Conservation (phyloP, 257 asterid species). For the Lantana camara region DNA sequence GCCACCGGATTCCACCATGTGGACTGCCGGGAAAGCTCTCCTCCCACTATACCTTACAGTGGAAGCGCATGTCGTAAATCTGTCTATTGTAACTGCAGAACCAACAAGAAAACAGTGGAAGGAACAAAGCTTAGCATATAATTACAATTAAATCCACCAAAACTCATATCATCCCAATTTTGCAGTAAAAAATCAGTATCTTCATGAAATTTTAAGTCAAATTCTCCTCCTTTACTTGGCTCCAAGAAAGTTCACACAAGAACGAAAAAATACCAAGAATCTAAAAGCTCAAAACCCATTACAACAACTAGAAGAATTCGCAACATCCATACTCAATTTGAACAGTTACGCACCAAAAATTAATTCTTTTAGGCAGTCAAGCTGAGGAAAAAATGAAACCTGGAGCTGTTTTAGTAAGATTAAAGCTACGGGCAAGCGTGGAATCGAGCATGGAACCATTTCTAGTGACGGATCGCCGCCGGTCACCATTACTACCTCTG, state of each 20-base stretch:
- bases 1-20: constrained; percentile 30
- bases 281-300: too few species aligned
- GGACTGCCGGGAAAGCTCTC: constrained; percentile 47
- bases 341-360: constrained; percentile 4
- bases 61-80: constrained; percentile 55
- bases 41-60: constrained; percentile 73
- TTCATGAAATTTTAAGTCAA: too few species aligned
- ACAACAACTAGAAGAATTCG: neutral
- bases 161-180: neutral
- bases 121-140: neutral
- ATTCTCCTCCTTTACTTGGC: neutral
- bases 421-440: constrained; percentile 32
- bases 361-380: neutral
- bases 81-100: constrained; percentile 54
- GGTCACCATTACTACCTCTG: constrained; percentile 6
- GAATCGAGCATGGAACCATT: constrained; percentile 32
- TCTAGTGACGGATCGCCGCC: constrained; percentile 26
- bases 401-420: constrained; percentile 38
- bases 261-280: neutral
- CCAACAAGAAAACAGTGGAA: constrained; percentile 14
- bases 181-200: too few species aligned
- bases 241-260: neutral
- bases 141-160: neutral
- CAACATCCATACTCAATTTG: neutral
- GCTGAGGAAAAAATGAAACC: constrained; percentile 37